Evolutionary conservation across 805 yeast genomes (phyloP), one percentile per base, ranked within the genome.

Genomic region (Candida pini): DNA sequence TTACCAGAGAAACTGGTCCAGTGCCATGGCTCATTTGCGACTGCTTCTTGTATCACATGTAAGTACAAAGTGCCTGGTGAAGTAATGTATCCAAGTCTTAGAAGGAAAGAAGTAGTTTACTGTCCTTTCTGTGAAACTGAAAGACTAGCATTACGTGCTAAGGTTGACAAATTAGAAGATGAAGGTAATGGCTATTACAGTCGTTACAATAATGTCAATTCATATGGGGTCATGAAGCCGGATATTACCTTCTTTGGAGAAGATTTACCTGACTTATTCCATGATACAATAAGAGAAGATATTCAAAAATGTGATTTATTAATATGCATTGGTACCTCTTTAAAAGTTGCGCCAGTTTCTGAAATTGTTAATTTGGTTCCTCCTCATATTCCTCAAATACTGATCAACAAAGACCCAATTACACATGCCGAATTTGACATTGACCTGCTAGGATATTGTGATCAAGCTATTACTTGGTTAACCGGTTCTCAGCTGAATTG

Each of bases 211-310:
- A 35, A 46, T 35, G 58, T 66, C 17, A 71, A 74, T 47, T 71
- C 82, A 7, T 76, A 60, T 53, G 96, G 96, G 12, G 90, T 87
- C 3, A 69, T 85, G 72, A 88, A 89, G 55, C 97, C 97, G 0
- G 95, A 88, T 53, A 88, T 88, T 41, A 87, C 95, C 0, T 88
- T 88, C 52, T 88, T 88, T 47, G 95, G 95, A 12, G 96, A 88
- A 56, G 75, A 78, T 12, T 64, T 88, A 38, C 96, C 96, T 1
- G 65, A 66, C 10, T 58, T 68, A 31, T 88, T 81, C 51, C 89
- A 86, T 47, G 69, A 70, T 30, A 56, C 60, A 14, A 71, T 79
- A 19, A 63, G 65, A 27, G 68, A 69, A 28, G 96, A 89, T 53
- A 65, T 79, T 6, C 48, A 59, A 14, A 64, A 71, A 27, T 85